These are phyloP conservation scores for Coniochaeta prunicola DNA, from an alignment of 2,329 filamentous ascomycete species.

Conservation along the genomic window DNA sequence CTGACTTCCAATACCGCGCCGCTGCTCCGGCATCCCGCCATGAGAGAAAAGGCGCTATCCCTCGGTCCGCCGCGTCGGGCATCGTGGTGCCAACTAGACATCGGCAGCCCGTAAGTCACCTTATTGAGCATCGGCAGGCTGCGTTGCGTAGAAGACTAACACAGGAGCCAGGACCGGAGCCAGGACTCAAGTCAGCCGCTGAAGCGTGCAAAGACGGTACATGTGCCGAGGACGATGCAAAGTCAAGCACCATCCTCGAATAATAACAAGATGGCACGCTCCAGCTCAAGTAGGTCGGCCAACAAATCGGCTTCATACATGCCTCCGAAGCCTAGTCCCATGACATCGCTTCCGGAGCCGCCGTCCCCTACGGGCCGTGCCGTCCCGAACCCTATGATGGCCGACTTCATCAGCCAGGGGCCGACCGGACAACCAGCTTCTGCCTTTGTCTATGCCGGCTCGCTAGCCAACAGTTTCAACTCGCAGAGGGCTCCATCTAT, in stretches of 20 bases:
- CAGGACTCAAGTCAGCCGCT: constrained; percentile 14
- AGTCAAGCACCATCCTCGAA: constrained; percentile 18
- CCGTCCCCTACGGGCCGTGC: not conserved
- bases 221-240: constrained; percentile 11
- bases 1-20: constrained; percentile 20
- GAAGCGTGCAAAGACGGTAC: constrained; percentile 22
- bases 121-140: not conserved
- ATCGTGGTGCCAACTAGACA: constrained; percentile 10
- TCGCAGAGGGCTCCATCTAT: not conserved
- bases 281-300: constrained; percentile 32
- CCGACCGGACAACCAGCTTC: constrained; percentile 11
- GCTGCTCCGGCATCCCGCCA: constrained; percentile 10
- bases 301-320: constrained; percentile 23
- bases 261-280: constrained; percentile 35
- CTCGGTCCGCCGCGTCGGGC: constrained; percentile 16
- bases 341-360: not conserved
- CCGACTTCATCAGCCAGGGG: constrained; percentile 8
- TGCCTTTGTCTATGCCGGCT: constrained; percentile 8
- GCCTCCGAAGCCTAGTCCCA: constrained; percentile 9
- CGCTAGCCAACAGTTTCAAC: constrained; percentile 1
- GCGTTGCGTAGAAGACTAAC: not conserved
- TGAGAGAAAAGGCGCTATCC: constrained; percentile 16
- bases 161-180: not conserved
- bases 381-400: constrained; percentile 5
- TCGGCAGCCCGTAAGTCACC: not conserved